Conservation (phyloP, 352 stramenopile species). For the Phytophthora multivora region DNA sequence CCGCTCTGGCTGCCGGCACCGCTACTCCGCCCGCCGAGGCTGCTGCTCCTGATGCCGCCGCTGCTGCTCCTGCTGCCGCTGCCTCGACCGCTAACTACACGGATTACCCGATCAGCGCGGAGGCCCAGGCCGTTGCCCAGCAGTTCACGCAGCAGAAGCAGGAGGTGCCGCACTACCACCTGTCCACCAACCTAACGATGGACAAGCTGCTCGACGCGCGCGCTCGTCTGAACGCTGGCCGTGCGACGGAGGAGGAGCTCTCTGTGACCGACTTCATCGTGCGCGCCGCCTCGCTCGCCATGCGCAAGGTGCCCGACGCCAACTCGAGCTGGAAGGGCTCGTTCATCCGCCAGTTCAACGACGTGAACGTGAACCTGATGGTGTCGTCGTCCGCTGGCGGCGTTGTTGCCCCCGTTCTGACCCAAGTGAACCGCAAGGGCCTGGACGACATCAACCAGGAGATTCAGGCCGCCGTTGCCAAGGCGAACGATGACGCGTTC, state of each 20-base stretch:
- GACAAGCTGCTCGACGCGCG: slow-evolving; percentile 91
- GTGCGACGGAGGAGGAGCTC: slow-evolving; percentile 91
- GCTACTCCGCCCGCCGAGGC: slow-evolving; percentile 34
- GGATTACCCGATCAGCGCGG: slow-evolving; percentile 91
- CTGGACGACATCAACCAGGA: slow-evolving; percentile 66
- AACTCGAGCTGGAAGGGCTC: slow-evolving; percentile 88
- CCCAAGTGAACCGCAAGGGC: slow-evolving; percentile 66
- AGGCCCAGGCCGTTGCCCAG: slow-evolving; percentile 80
- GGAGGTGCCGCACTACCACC: slow-evolving; percentile 97
- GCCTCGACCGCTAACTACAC: slow-evolving; percentile 81
- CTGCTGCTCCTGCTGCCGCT: slow-evolving; percentile 34
- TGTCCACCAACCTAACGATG: slow-evolving; percentile 94
- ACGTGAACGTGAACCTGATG: slow-evolving; percentile 94
- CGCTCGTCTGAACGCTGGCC: slow-evolving; percentile 92
- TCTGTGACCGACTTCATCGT: slow-evolving; percentile 99
- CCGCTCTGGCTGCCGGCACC: slow-evolving; percentile 78
- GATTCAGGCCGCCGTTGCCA: slow-evolving; percentile 48
- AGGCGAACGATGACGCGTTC: slow-evolving; percentile 45
- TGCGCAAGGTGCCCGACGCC: slow-evolving; percentile 96
- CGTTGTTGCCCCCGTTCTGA: slow-evolving; percentile 98
- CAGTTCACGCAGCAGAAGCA: slow-evolving; percentile 94
- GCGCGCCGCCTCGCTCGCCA: slow-evolving; percentile 93
- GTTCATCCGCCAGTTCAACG: slow-evolving; percentile 96
- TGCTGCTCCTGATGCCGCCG: slow-evolving; percentile 27
- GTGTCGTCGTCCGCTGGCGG: slow-evolving; percentile 67